Evolutionary conservation across 441 rosid species (phyloP).

Genomic region (Pelargonium citronellum): DNA sequence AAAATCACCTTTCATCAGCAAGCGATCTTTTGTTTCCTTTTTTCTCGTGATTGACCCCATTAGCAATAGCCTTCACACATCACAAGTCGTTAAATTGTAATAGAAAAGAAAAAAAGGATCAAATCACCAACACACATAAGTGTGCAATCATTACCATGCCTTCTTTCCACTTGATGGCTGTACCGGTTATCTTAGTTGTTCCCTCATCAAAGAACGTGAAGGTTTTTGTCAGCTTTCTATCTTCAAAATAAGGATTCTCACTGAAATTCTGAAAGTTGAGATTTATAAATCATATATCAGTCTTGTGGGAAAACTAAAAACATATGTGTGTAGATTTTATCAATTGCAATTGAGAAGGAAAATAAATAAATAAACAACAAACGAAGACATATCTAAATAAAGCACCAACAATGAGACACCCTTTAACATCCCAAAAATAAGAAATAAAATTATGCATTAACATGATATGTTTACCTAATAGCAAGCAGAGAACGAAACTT

Average conservation of each 20-base stretch:
- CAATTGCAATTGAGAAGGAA: not conserved
- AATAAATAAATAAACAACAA: not conserved
- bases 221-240: conserved; percentile 67
- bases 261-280: conserved; percentile 52
- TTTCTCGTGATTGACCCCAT: conserved; percentile 78
- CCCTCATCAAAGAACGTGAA: conserved; percentile 85
- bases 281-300: not conserved
- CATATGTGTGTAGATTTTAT: not conserved
- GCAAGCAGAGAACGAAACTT: conserved; percentile 27
- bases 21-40: conserved; percentile 78
- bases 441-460: not conserved
- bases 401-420: not conserved
- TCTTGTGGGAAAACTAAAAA: not conserved
- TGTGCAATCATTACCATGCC: conserved; percentile 51
- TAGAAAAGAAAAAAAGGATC: conserved; percentile 9
- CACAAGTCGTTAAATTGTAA: conserved; percentile 22
- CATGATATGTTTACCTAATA: not conserved
- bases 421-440: not conserved
- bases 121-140: not conserved
- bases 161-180: conserved; percentile 88
- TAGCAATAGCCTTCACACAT: conserved; percentile 60
- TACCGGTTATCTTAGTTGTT: conserved; percentile 66
- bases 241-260: conserved; percentile 80
- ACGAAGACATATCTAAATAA: not conserved
- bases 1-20: conserved; percentile 58